Evolutionary conservation across 1,284 basidiomycete genomes (phyloP).

Genomic region (Psilocybe mexicana): DNA sequence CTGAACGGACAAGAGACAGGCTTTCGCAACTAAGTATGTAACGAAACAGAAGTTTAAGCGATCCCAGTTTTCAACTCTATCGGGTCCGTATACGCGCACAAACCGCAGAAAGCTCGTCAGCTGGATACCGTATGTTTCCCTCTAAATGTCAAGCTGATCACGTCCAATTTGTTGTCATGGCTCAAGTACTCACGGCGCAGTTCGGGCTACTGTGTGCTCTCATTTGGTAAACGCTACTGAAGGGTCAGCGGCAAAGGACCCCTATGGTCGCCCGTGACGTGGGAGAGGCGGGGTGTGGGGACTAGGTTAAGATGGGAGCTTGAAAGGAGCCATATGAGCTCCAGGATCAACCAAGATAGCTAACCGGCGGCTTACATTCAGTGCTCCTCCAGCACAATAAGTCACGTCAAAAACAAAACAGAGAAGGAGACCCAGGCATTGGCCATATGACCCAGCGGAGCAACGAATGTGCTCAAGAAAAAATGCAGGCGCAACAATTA

Average conservation of each 20-base stretch:
- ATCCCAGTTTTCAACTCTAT: background rate
- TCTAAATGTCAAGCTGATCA: background rate
- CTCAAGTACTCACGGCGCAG: no score
- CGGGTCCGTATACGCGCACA: background rate
- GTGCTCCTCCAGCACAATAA: background rate
- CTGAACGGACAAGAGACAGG: background rate
- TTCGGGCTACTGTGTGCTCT: background rate
- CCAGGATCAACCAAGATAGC: background rate
- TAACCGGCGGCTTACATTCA: background rate
- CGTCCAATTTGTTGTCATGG: constrained; percentile 3
- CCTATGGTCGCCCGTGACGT: constrained; percentile 4
- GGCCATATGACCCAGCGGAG: background rate
- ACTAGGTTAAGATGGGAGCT: background rate
- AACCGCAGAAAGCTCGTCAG: background rate
- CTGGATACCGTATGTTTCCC: background rate
- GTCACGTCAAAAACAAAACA: background rate
- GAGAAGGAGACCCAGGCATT: background rate
- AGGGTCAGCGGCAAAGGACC: constrained; percentile 1
- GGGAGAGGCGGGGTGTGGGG: constrained; percentile 1
- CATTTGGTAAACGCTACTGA: constrained; percentile 1
- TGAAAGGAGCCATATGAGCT: background rate
- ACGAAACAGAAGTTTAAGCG: background rate
- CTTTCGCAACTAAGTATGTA: background rate
- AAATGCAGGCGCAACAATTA: background rate
- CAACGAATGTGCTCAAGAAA: background rate